Base-by-base conservation (phyloP, 306 rosid genomes). In the Lithocarpus polystachyus region DNA sequence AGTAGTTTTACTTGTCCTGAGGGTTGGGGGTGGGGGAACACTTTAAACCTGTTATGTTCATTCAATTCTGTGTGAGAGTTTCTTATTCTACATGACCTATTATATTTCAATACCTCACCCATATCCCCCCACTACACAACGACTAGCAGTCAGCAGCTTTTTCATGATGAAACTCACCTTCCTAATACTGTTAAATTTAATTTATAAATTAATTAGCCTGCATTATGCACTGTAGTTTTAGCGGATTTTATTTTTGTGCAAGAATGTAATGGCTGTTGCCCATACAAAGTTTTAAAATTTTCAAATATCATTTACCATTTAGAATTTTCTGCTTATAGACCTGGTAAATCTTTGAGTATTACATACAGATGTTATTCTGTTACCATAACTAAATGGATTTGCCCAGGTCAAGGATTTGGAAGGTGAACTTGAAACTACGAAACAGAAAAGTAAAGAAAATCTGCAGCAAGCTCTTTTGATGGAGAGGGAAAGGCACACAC, bases 401-500 rank as follows among this genome's bases (percentile, higher is more conserved):
- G 75, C 86, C 65, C 94, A 96, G 99, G 97, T 93, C 70, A 96
- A 91, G 90, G 98, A 96, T 92, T 89, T 96, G 89, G 99, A 96
- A 85, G 97, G 83, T 71, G 99, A 96, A 86, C 91, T 93, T 57
- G 98, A 91, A 84, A 84, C 91, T 72, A 89, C 84, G 80, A 89
- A 82, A 77, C 96, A 90, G 80, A 96, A 87, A 82, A 88, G 91
- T 80, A 93, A 87, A 87, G 99, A 96, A 80, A 96, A 93, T 83
- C 89, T 96, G 82, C 94, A 93, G 87, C 99, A 96, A 85, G 99
- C 98, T 84, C 81, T 96, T 82, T 83, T 90, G 84, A 80, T 89
- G 78, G 99, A 96, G 90, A 91, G 94, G 85, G 99, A 93, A 91
- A 93, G 96, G 76, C 79, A 86, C 79, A 96, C 96, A 80, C 89